Evolutionary conservation across 352 stramenopile genomes (phyloP), one percentile per base, ranked within the genome.

Genomic region (Globisporangium paddicum): DNA sequence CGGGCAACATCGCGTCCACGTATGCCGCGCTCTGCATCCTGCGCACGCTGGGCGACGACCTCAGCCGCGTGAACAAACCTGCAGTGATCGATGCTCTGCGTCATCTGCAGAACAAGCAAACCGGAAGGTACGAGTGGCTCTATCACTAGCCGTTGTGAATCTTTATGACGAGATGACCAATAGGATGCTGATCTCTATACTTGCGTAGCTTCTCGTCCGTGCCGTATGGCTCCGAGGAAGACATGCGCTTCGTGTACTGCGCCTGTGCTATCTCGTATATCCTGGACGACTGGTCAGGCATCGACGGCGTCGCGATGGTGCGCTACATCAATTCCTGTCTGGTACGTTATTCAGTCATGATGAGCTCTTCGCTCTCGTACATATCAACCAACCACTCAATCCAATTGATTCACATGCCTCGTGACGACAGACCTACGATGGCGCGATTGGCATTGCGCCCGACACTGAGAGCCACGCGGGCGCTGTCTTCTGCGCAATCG

Each of bases 171-270:
- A 11, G 11, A 16, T n/a, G 18, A n/a, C n/a, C n/a, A n/a, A n/a
- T n/a, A n/a, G 9, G 14, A 23, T 10, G n/a, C 5, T 41, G 14
- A 41, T 2, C 7, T 18, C 18, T 18, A 42, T 34, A 1, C 25
- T 21, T 4, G 19, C 34, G 25, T 57, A 94, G 81, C 69, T 96
- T 95, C 57, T 82, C 66, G 54, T 85, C 84, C 0, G 57, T 85
- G 16, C 78, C 71, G 7, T 73, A 70, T 35, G 88, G 86, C 2
- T 94, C 83, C 0, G 88, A 96, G 54, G 72, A 96, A 50, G 88
- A 96, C 56, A 89, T 95, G 75, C 83, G 88, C 57, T 96, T 96
- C 55, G 80, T 96, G 8, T 96, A 82, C 63, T 95, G 88, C 62
- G 88, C 87, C 5, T 92, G 87, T 46, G 86, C 86, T 35, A 93